Conservation (phyloP, 2,329 filamentous ascomycete genomes). For the Fusarium concolor region DNA sequence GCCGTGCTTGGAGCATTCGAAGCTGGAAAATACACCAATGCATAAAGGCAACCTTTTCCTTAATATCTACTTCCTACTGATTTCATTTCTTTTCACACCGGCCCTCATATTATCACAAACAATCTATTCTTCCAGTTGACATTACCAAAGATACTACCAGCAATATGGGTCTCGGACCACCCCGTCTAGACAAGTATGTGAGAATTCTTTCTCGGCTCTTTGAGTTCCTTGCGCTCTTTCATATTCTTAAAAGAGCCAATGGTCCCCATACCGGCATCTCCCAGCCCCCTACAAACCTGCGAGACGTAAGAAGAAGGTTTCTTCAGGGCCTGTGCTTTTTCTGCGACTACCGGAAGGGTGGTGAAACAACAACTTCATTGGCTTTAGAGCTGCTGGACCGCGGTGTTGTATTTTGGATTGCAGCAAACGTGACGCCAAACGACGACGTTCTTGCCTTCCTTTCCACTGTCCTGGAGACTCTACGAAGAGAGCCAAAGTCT, state of each 20-base stretch:
- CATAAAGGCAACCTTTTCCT: neutral
- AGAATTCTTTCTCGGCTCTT: slow-evolving; percentile 35
- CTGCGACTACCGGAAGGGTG: slow-evolving; percentile 61
- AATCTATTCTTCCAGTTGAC: neutral
- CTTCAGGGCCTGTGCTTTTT: slow-evolving; percentile 57
- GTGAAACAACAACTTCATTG: slow-evolving; percentile 57
- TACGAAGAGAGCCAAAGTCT: neutral
- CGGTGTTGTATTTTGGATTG: slow-evolving; percentile 56
- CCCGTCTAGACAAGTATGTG: slow-evolving; percentile 22
- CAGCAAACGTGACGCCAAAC: slow-evolving; percentile 51
- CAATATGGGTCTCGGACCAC: slow-evolving; percentile 27
- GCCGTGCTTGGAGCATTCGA: neutral
- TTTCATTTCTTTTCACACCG: neutral
- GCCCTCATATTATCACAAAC: no score
- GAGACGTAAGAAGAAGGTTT: slow-evolving; percentile 45
- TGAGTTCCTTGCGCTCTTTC: slow-evolving; percentile 36
- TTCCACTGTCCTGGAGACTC: slow-evolving; percentile 31
- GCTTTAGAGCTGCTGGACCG: slow-evolving; percentile 52
- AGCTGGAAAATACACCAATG: neutral
- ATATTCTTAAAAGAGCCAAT: slow-evolving; percentile 16
- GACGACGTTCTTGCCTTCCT: slow-evolving; percentile 49
- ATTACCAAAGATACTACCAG: neutral
- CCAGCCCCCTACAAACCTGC: neutral
- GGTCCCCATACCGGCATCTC: slow-evolving; percentile 21
- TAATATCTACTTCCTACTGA: no score